A percentile compares a stretch with the other conserved stretches of the same genome.
Evolutionary conservation across 1,284 basidiomycete genomes (phyloP).

Genomic region (Sporisorium exsertum): DNA sequence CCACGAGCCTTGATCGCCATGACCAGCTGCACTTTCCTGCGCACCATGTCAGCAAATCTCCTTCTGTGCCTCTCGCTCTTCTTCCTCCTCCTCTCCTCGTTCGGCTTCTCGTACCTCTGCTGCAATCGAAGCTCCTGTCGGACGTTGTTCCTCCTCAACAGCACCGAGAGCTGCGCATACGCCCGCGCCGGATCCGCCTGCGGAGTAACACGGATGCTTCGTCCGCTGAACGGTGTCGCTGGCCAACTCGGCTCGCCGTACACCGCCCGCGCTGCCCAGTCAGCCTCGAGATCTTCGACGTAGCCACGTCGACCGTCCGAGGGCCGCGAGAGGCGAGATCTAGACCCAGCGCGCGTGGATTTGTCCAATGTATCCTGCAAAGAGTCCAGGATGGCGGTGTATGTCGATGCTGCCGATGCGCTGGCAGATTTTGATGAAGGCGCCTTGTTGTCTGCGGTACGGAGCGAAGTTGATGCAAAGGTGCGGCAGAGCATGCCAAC

Average conservation of each 20-base stretch:
- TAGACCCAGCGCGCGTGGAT: slow-evolving; percentile 8
- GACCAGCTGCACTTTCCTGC: slow-evolving; percentile 67
- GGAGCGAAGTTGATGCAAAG: slow-evolving; percentile 39
- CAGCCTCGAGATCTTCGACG: slow-evolving; percentile 44
- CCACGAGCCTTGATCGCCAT: slow-evolving; percentile 67
- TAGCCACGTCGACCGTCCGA: slow-evolving; percentile 33
- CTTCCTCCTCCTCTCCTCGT: slow-evolving; percentile 64
- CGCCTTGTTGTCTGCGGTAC: slow-evolving; percentile 10
- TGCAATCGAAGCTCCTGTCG: slow-evolving; percentile 60
- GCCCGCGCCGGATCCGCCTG: slow-evolving; percentile 42
- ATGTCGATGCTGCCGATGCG: slow-evolving; percentile 25
- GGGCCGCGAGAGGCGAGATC: slow-evolving; percentile 24
- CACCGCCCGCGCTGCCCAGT: slow-evolving; percentile 32
- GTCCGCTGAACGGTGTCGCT: slow-evolving; percentile 39
- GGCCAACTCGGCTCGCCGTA: slow-evolving; percentile 48
- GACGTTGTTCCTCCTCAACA: slow-evolving; percentile 59
- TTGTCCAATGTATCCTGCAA: slow-evolving; percentile 35
- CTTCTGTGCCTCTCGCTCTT: slow-evolving; percentile 65
- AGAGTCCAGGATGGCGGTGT: slow-evolving; percentile 43
- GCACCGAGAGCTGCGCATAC: slow-evolving; percentile 36
- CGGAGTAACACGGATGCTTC: slow-evolving; percentile 32
- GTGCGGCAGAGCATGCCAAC: slow-evolving; percentile 35
- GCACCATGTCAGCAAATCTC: slow-evolving; percentile 66
- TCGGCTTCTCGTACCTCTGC: slow-evolving; percentile 68
- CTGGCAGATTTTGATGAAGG: slow-evolving; percentile 1